A percentile compares a stretch with the other conserved stretches of the same genome.
Evolutionary conservation across 108 stramenopile genomes (phyloP).

Genomic region (Mediolabrus comicus): DNA sequence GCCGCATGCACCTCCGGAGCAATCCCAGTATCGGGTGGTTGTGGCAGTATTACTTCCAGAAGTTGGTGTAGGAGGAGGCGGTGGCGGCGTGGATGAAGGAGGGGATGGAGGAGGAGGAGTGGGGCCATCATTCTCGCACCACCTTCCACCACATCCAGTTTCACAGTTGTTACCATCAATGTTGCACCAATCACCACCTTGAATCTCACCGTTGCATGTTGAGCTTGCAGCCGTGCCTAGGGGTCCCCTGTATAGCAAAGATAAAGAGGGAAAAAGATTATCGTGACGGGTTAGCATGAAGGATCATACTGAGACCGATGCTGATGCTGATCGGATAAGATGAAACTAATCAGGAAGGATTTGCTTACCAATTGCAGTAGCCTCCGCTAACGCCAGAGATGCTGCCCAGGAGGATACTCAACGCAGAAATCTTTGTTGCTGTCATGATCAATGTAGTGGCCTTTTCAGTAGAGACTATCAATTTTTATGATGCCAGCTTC

Average conservation of each 20-base stretch:
- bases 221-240: constrained; percentile 19
- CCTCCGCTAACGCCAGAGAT: too few relatives aligned
- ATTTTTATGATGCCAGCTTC: too few relatives aligned
- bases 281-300: too few relatives aligned
- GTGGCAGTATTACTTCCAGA: constrained; percentile 23
- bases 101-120: background rate
- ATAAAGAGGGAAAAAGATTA: too few relatives aligned
- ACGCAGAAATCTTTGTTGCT: too few relatives aligned
- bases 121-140: constrained; percentile 8
- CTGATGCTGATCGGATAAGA: too few relatives aligned
- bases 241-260: constrained; percentile 16
- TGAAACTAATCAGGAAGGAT: too few relatives aligned
- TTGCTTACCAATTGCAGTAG: too few relatives aligned
- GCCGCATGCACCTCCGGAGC: constrained; percentile 36
- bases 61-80: constrained; percentile 9
- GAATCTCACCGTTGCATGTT: constrained; percentile 16
- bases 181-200: constrained; percentile 34
- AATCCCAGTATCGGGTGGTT: constrained; percentile 45
- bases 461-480: too few relatives aligned
- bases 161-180: background rate
- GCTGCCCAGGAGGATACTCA: too few relatives aligned
- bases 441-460: too few relatives aligned
- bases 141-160: constrained; percentile 6
- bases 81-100: background rate
- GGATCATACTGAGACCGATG: too few relatives aligned